Base-by-base conservation (phyloP, 2,329 filamentous ascomycete species). In the Capronia coronata region DNA sequence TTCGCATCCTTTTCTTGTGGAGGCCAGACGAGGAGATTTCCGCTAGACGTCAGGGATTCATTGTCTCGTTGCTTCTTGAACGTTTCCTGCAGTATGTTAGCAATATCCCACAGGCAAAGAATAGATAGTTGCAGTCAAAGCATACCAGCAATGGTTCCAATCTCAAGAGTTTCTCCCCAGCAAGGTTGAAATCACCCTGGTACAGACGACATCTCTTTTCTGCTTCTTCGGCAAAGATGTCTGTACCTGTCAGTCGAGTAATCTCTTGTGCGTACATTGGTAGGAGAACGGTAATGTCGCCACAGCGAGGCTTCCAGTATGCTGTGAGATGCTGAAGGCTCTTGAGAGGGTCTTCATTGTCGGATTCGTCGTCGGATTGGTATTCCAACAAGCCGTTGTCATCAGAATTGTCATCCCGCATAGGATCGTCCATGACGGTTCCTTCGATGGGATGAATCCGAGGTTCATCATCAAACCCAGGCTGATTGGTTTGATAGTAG, bases 71-170 rank as follows among this genome's bases (percentile, higher is more conserved):
- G 51, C 40, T 37, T 34, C 16, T 54, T 48, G 41, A 56, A 40
- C n/a, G 43, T 48, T 35, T 51, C 53, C 52, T 55, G 27, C 18
- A 11, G n/a, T 19, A 19, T 16, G 19, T 49, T 22, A 52, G 42
- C 23, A 22, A 27, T n/a, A 16, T 2, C 21, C 2, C 22, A 22
- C 21, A 23, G 13, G 10, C 14, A 16, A 34, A 21, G 14, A 19
- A 8, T 37, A 37, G n/a, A 7, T n/a, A n/a, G n/a, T n/a, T n/a
- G 5, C 3, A 27, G 22, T 13, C 8, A 2, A 25, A 25, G 37
- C 51, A 5, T 54, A 58, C 57, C 16, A 61, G 44, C 11, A 61
- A 25, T 23, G 57, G 55, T 29, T 61, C 59, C 14, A 61, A 39
- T 32, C 48, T 52, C 19, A 48, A 21, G 14, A 61, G 51, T 49